These are phyloP conservation scores for Colletotrichum tabaci DNA, from an alignment of 2,329 filamentous ascomycete species.

Conservation along the genomic window DNA sequence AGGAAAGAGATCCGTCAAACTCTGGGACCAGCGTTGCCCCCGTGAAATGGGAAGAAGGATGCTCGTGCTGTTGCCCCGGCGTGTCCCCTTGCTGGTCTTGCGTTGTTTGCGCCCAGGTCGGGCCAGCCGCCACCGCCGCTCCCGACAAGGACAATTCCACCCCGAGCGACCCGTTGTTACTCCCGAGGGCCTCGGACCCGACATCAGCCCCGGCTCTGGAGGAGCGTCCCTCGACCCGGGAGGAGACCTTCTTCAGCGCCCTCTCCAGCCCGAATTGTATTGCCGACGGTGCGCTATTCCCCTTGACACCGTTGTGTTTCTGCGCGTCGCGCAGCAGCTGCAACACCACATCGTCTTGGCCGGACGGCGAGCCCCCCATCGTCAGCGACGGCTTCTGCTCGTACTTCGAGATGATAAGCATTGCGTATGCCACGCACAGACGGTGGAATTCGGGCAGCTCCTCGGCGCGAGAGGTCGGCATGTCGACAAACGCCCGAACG, in stretches of 20 bases:
- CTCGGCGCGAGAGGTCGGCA: slow-evolving; percentile 36
- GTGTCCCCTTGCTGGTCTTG: slow-evolving; percentile 12
- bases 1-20: slow-evolving; percentile 29
- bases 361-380: not conserved
- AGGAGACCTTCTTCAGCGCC: slow-evolving; percentile 37
- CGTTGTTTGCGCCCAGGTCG: slow-evolving; percentile 18
- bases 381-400: slow-evolving; percentile 20
- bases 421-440: slow-evolving; percentile 39
- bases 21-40: slow-evolving; percentile 27
- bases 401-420: slow-evolving; percentile 40
- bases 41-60: slow-evolving; percentile 24
- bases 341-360: slow-evolving; percentile 27
- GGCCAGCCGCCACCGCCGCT: not conserved
- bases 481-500: slow-evolving; percentile 35
- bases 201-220: not conserved
- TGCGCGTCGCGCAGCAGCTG: slow-evolving; percentile 31
- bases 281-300: slow-evolving; percentile 36
- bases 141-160: not conserved
- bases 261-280: slow-evolving; percentile 39
- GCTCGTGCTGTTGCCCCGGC: slow-evolving; percentile 14
- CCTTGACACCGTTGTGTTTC: slow-evolving; percentile 31
- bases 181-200: not conserved
- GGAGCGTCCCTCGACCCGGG: slow-evolving; percentile 16
- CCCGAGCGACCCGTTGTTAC: not conserved
- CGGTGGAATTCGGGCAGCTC: slow-evolving; percentile 40